Evolutionary conservation across 2,329 filamentous ascomycete species (phyloP).

Genomic region (Cladophialophora chaetospira): DNA sequence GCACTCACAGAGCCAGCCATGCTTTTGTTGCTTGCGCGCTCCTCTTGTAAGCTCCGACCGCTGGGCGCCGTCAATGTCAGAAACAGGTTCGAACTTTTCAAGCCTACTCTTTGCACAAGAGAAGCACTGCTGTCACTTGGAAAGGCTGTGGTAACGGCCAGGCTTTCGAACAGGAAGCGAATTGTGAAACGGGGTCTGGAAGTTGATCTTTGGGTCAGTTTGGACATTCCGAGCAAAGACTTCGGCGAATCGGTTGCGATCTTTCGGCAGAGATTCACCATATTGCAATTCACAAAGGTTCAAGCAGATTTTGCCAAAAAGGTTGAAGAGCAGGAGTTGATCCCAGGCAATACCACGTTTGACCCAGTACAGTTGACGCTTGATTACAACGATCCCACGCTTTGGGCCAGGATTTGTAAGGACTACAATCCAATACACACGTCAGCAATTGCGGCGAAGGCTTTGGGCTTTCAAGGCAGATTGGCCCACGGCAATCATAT

Average conservation of each 20-base stretch:
- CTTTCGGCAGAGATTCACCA: slow-evolving; percentile 25
- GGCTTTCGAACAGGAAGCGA: slow-evolving; percentile 1
- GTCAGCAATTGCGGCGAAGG: slow-evolving; percentile 18
- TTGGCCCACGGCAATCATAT: slow-evolving; percentile 28
- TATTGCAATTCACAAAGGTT: slow-evolving; percentile 20
- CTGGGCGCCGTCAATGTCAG: slow-evolving; percentile 23
- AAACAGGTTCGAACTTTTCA: slow-evolving; percentile 23
- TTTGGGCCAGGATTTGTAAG: slow-evolving; percentile 25
- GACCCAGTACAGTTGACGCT: not conserved
- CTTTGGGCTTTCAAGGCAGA: slow-evolving; percentile 21
- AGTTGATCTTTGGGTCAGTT: slow-evolving; percentile 19
- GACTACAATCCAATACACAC: slow-evolving; percentile 29
- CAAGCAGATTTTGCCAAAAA: not conserved
- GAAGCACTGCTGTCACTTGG: not conserved
- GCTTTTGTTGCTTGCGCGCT: slow-evolving; percentile 21
- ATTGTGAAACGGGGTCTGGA: slow-evolving; percentile 25
- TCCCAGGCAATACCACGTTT: too few species aligned
- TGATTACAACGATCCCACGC: slow-evolving; percentile 1
- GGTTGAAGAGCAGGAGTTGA: not conserved
- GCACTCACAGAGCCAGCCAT: slow-evolving; percentile 27
- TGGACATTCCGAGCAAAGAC: slow-evolving; percentile 5
- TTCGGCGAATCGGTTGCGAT: not conserved
- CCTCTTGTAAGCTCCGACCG: slow-evolving; percentile 13
- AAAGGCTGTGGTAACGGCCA: not conserved
- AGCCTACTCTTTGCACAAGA: slow-evolving; percentile 13